These are phyloP conservation scores for Dissophora globulifera DNA, from an alignment of 192 early-diverging fungal species.

Conservation along the genomic window DNA sequence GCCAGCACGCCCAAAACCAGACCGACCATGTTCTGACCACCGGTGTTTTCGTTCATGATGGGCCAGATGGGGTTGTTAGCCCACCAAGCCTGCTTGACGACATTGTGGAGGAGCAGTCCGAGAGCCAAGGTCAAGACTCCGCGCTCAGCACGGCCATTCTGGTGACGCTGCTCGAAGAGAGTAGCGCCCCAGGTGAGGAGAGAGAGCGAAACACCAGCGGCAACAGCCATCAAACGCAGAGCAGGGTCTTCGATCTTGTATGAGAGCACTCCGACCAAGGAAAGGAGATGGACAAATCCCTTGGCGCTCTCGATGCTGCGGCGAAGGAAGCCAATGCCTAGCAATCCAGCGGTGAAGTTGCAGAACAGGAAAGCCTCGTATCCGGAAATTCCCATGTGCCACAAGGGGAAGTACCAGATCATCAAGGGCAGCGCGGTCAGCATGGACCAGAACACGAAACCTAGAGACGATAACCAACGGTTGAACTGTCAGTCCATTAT, in stretches of 20 bases:
- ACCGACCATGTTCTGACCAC: constrained; percentile 76
- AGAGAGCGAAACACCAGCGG: constrained; percentile 66
- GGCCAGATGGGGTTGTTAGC: constrained; percentile 87
- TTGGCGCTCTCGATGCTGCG: constrained; percentile 62
- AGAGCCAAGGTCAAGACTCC: constrained; percentile 72
- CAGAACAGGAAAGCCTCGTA: constrained; percentile 79
- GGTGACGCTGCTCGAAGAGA: constrained; percentile 64
- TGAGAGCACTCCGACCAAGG: constrained; percentile 70
- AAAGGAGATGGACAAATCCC: constrained; percentile 64
- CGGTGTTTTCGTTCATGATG: constrained; percentile 79
- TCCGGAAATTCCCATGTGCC: constrained; percentile 88
- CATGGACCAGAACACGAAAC: constrained; percentile 87
- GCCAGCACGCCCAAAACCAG: constrained; percentile 71
- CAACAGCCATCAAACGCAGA: constrained; percentile 66
- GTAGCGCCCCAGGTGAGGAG: constrained; percentile 66
- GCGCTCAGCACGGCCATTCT: constrained; percentile 68
- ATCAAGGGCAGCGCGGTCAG: constrained; percentile 75
- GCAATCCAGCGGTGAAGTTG: constrained; percentile 65
- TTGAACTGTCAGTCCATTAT: too few species aligned
- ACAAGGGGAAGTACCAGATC: constrained; percentile 86
- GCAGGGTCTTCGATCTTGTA: constrained; percentile 69
- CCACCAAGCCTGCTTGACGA: constrained; percentile 79
- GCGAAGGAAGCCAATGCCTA: constrained; percentile 67
- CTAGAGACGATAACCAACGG: too few species aligned
- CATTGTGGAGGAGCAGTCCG: constrained; percentile 73